A percentile compares a stretch with the other conserved stretches of the same genome.
Conservation (phyloP, 2,329 filamentous ascomycete species). For the Harringtonia lauricola region DNA sequence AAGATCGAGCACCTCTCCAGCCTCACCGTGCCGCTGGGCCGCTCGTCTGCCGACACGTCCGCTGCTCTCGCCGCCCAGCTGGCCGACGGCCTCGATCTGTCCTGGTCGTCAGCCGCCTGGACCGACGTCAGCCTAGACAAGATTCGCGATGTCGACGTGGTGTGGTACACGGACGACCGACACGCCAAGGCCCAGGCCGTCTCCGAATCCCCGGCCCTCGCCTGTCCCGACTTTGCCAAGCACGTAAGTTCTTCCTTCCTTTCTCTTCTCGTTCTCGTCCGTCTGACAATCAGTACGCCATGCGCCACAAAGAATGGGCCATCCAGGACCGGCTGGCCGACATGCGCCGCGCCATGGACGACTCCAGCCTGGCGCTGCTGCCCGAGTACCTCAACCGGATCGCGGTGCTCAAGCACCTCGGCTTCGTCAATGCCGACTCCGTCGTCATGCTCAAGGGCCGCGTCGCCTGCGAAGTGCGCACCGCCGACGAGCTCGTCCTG, state of each 20-base stretch:
- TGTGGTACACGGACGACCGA: slow-evolving; percentile 68
- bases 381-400: slow-evolving; percentile 96
- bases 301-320: slow-evolving; percentile 94
- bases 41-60: not conserved
- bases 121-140: slow-evolving; percentile 73
- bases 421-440: slow-evolving; percentile 78
- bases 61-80: slow-evolving; percentile 44
- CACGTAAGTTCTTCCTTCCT: slow-evolving; percentile 53
- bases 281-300: slow-evolving; percentile 55
- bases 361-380: slow-evolving; percentile 89
- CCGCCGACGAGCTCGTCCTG: slow-evolving; percentile 88
- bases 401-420: slow-evolving; percentile 79
- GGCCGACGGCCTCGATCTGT: slow-evolving; percentile 48
- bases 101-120: slow-evolving; percentile 68
- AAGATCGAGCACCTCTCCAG: slow-evolving; percentile 81
- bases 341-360: slow-evolving; percentile 79
- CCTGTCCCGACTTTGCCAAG: slow-evolving; percentile 72
- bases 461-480: slow-evolving; percentile 96
- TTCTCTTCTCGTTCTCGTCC: not conserved
- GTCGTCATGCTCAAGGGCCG: slow-evolving; percentile 96
- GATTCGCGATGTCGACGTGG: slow-evolving; percentile 71
- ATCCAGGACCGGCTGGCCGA: slow-evolving; percentile 89
- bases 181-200: slow-evolving; percentile 48
- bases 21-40: slow-evolving; percentile 29
- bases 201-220: slow-evolving; percentile 52